Evolutionary conservation across 306 rosid genomes (phyloP).

Genomic region (Citrullus amarus): DNA sequence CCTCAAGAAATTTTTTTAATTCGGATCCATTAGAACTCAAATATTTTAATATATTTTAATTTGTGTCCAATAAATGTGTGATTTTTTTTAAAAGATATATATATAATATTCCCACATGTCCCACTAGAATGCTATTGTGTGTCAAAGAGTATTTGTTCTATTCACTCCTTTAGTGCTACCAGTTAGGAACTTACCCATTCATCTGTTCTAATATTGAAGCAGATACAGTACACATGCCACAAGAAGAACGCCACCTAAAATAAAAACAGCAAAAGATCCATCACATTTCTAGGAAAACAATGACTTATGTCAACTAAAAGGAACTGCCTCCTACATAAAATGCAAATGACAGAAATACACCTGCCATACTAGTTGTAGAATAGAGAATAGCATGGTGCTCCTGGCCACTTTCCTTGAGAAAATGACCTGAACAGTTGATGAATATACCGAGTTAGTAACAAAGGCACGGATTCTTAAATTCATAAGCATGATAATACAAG

Average conservation of each 20-base stretch:
- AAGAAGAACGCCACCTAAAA: conserved; percentile 21
- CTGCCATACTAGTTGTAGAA: conserved; percentile 38
- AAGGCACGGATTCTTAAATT: neutral
- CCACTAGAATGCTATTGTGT: neutral
- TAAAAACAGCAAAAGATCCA: neutral
- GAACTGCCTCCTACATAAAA: neutral
- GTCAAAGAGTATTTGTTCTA: neutral
- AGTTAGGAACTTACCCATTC: conserved; percentile 39
- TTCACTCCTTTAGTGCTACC: neutral
- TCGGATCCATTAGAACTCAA: neutral
- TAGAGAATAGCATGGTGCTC: conserved; percentile 27
- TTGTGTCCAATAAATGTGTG: neutral
- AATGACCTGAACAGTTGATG: conserved; percentile 14
- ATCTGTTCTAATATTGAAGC: conserved; percentile 35
- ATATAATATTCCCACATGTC: neutral
- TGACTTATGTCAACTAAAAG: neutral
- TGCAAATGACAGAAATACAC: conserved; percentile 4
- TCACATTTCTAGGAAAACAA: neutral
- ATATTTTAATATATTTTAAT: too few relatives aligned
- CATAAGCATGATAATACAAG: neutral
- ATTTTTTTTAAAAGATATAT: too few relatives aligned
- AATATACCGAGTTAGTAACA: neutral
- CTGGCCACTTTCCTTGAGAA: conserved; percentile 22
- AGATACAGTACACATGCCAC: conserved; percentile 37
- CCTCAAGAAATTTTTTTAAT: neutral